phyloP scores from a whole-genome alignment of 2,329 filamentous ascomycete species.

The Sclerotinia borealis region DNA sequence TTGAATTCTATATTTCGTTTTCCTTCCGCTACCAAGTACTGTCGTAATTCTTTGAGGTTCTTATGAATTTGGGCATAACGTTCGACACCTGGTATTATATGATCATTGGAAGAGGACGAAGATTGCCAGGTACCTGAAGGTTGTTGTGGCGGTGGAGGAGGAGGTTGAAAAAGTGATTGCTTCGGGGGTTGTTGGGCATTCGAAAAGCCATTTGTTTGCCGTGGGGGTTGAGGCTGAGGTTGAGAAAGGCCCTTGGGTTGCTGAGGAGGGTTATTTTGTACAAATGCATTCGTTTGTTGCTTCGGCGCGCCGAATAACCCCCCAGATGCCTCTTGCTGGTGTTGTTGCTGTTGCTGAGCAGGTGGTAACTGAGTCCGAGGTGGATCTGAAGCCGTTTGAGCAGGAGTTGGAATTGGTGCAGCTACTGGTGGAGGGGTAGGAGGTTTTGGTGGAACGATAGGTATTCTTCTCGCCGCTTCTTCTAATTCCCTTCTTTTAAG shows the following conservation, averaged over 20 bases:
- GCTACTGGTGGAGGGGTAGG: conserved; percentile 18
- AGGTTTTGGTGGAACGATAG: conserved; percentile 20
- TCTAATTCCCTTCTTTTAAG: conserved; percentile 43
- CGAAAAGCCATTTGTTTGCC: neutral
- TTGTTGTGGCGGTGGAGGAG: conserved; percentile 1
- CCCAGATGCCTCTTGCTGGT: neutral
- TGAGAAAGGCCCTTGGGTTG: neutral
- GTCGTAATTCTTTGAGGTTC: conserved; percentile 55
- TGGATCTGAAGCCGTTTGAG: neutral
- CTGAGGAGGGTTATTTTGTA: neutral
- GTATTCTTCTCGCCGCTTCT: conserved; percentile 32
- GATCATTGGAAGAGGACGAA: neutral
- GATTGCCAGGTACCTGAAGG: neutral
- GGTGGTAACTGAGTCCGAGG: neutral
- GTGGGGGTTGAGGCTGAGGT: neutral
- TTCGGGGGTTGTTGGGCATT: neutral
- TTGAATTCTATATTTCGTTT: conserved; percentile 55
- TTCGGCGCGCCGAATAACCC: neutral
- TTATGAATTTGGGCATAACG: conserved; percentile 55
- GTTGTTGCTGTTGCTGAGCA: neutral
- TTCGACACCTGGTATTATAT: conserved; percentile 33
- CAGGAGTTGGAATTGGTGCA: conserved; percentile 2
- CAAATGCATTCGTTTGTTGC: neutral
- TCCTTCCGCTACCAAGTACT: conserved; percentile 47
- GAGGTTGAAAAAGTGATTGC: neutral